A percentile compares a stretch with the other conserved stretches of the same genome.
phyloP scores from a whole-genome alignment of 306 rosid genomes.

The Cucurbita moschata region DNA sequence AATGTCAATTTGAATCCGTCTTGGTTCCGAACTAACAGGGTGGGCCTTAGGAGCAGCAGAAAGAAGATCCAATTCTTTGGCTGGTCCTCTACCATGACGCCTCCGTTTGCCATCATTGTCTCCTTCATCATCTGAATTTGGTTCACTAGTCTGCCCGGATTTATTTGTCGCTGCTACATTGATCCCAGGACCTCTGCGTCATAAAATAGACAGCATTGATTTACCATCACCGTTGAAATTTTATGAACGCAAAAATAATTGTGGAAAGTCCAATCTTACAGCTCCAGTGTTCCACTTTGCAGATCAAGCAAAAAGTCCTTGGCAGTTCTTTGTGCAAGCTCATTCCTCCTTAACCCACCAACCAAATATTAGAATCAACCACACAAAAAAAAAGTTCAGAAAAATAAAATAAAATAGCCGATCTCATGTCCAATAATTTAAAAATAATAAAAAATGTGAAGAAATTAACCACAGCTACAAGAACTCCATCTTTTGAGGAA shows the following conservation, averaged over 20 bases:
- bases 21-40: conserved; percentile 68
- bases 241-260: not conserved
- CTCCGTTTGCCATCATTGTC: conserved; percentile 58
- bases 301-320: conserved; percentile 80
- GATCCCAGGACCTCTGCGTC: conserved; percentile 63
- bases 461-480: not conserved
- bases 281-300: conserved; percentile 74
- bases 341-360: conserved; percentile 70
- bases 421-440: not conserved
- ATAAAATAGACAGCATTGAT: conserved; percentile 3
- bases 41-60: conserved; percentile 82
- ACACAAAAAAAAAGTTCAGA: not conserved
- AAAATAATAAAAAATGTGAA: not conserved
- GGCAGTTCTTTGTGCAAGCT: conserved; percentile 62
- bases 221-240: not conserved
- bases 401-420: not conserved
- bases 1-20: conserved; percentile 62
- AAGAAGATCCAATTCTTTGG: conserved; percentile 53
- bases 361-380: not conserved
- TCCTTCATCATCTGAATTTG: conserved; percentile 82
- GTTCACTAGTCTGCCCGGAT: conserved; percentile 63
- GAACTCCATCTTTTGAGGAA: conserved; percentile 8
- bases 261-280: conserved; percentile 36
- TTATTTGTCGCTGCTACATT: conserved; percentile 48
- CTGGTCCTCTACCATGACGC: conserved; percentile 57